Evolutionary conservation across 78 protist species (phyloP).

Genomic region (Planoprotostelium fungivorum): DNA sequence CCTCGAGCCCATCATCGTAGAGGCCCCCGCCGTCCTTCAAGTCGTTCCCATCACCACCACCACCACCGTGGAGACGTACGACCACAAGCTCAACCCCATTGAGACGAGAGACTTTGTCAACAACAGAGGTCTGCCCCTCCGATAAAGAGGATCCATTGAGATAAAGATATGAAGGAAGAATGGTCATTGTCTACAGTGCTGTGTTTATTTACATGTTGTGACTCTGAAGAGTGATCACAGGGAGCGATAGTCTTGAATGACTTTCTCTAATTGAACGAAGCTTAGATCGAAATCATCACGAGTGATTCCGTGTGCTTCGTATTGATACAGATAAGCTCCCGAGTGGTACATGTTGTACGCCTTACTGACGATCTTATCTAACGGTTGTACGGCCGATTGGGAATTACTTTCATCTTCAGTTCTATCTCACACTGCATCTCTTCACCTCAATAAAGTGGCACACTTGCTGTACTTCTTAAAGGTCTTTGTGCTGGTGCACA

Average conservation of each 20-base stretch:
- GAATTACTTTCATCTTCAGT: conserved; percentile 1
- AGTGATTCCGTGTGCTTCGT: conserved; percentile 9
- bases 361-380: neutral
- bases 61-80: neutral
- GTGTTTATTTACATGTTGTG: no score
- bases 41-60: neutral
- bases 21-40: neutral
- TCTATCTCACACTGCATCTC: no score
- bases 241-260: neutral
- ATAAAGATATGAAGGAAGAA: no score
- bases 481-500: neutral
- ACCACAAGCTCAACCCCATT: neutral
- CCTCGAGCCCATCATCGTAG: neutral
- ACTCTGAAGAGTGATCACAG: neutral
- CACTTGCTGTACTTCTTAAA: neutral
- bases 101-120: neutral
- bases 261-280: neutral
- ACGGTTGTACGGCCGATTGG: neutral
- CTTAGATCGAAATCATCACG: conserved; percentile 3
- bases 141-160: no score
- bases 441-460: neutral
- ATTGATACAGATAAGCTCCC: conserved; percentile 18
- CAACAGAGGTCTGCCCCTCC: neutral
- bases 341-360: conserved; percentile 6
- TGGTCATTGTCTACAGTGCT: no score